Conservation (phyloP, 257 asterid genomes). For the Ehretia macrophylla region DNA sequence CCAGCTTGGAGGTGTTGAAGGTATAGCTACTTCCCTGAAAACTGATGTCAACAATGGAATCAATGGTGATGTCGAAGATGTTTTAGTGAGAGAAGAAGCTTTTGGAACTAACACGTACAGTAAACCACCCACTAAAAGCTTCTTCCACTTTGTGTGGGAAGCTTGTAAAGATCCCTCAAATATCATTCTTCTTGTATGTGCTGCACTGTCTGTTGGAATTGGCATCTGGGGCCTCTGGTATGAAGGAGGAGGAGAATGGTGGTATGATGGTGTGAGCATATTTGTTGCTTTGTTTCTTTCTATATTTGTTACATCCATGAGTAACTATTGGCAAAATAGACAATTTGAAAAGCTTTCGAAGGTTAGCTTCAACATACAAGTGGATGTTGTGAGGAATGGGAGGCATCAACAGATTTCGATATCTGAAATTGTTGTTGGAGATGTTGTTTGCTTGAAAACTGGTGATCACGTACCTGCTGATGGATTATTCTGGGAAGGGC, state of each 20-base stretch:
- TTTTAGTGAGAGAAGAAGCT: background rate
- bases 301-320: slow-evolving; percentile 5
- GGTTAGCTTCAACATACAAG: slow-evolving; percentile 11
- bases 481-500: slow-evolving; percentile 30
- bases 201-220: slow-evolving; percentile 21
- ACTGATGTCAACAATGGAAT: slow-evolving; percentile 18
- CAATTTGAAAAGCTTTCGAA: slow-evolving; percentile 16
- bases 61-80: slow-evolving; percentile 2
- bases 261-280: slow-evolving; percentile 17
- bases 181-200: slow-evolving; percentile 22
- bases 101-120: slow-evolving; percentile 20
- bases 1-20: slow-evolving; percentile 12
- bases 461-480: slow-evolving; percentile 31
- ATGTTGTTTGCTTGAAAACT: slow-evolving; percentile 17
- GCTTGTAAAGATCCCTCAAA: slow-evolving; percentile 15
- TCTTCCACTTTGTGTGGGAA: slow-evolving; percentile 16
- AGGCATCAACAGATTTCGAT: slow-evolving; percentile 14
- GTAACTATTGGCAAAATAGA: slow-evolving; percentile 16
- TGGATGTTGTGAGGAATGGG: slow-evolving; percentile 14
- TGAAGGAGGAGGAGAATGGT: background rate
- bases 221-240: slow-evolving; percentile 19
- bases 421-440: slow-evolving; percentile 28
- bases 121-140: slow-evolving; percentile 2
- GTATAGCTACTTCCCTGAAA: slow-evolving; percentile 8
- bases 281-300: slow-evolving; percentile 8